Evolutionary conservation across 805 yeast species (phyloP).

Genomic region (Lachancea kluyveri): DNA sequence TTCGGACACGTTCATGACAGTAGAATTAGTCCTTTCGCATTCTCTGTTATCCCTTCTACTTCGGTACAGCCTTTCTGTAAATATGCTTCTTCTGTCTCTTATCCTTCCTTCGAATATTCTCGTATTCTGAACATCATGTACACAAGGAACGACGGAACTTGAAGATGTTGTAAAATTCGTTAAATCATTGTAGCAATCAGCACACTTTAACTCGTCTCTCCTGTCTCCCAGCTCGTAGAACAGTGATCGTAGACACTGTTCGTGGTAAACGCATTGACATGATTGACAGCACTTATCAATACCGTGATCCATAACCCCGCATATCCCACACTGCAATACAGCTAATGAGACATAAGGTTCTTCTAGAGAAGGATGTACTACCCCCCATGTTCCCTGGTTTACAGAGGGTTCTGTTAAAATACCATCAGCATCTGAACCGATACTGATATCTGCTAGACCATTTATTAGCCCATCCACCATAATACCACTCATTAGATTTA

Average conservation of each 20-base stretch:
- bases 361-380: too few relatives aligned
- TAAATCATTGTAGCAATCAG: slow-evolving; percentile 4
- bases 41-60: too few relatives aligned
- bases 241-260: slow-evolving; percentile 18
- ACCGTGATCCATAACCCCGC: slow-evolving; percentile 14
- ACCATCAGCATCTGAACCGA: too few relatives aligned
- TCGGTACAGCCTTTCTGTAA: slow-evolving; percentile 3
- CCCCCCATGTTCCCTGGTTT: too few relatives aligned
- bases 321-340: slow-evolving; percentile 14
- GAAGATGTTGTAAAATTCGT: neutral
- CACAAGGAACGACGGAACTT: neutral
- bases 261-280: slow-evolving; percentile 19
- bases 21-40: too few relatives aligned
- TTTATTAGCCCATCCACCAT: too few relatives aligned
- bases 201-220: slow-evolving; percentile 17
- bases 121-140: neutral
- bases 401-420: too few relatives aligned
- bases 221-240: slow-evolving; percentile 20
- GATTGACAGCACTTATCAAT: slow-evolving; percentile 12
- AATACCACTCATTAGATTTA: too few relatives aligned
- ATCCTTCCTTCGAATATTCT: slow-evolving; percentile 9
- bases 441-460: too few relatives aligned
- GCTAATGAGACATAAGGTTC: too few relatives aligned
- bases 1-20: too few relatives aligned
- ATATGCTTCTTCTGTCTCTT: slow-evolving; percentile 6